These are phyloP conservation scores for Cetraspora pellucida DNA, from an alignment of 192 early-diverging fungal genomes.

Conservation along the genomic window DNA sequence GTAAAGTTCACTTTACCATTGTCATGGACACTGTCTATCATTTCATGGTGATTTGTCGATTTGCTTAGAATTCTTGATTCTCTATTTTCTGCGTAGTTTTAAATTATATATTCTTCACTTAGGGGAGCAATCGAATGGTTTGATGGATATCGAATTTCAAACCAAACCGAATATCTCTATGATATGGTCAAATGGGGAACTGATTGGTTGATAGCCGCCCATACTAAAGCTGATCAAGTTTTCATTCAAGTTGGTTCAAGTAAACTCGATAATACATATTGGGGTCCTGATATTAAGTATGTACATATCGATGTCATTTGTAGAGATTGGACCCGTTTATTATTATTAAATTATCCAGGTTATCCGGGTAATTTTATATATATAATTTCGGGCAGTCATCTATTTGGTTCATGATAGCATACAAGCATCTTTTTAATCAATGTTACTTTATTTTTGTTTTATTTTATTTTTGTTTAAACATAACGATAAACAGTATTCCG, in stretches of 20 bases:
- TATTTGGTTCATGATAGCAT: too few relatives aligned
- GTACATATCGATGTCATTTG: too few relatives aligned
- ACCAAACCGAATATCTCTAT: slow-evolving; percentile 48
- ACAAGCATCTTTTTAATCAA: too few relatives aligned
- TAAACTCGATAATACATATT: slow-evolving; percentile 57
- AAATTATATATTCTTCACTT: slow-evolving; percentile 42
- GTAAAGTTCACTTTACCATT: slow-evolving; percentile 63
- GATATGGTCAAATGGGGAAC: slow-evolving; percentile 62
- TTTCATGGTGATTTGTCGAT: too few relatives aligned
- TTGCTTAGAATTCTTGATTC: too few relatives aligned
- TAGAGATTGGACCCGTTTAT: too few relatives aligned
- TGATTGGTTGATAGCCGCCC: slow-evolving; percentile 63
- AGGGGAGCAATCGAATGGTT: slow-evolving; percentile 62
- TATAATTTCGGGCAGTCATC: too few relatives aligned
- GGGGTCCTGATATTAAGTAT: slow-evolving; percentile 51
- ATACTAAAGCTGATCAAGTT: slow-evolving; percentile 54
- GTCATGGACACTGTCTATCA: slow-evolving; percentile 34
- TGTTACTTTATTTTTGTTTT: too few relatives aligned
- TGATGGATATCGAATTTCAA: slow-evolving; percentile 54
- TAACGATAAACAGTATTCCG: slow-evolving; percentile 40
- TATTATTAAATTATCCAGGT: too few relatives aligned
- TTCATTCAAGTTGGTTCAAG: slow-evolving; percentile 53
- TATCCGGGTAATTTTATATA: too few relatives aligned
- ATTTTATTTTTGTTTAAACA: too few relatives aligned
- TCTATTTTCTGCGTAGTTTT: too few relatives aligned